These are phyloP conservation scores for Globisporangium nodosum DNA, from an alignment of 352 stramenopile genomes.

Conservation along the genomic window DNA sequence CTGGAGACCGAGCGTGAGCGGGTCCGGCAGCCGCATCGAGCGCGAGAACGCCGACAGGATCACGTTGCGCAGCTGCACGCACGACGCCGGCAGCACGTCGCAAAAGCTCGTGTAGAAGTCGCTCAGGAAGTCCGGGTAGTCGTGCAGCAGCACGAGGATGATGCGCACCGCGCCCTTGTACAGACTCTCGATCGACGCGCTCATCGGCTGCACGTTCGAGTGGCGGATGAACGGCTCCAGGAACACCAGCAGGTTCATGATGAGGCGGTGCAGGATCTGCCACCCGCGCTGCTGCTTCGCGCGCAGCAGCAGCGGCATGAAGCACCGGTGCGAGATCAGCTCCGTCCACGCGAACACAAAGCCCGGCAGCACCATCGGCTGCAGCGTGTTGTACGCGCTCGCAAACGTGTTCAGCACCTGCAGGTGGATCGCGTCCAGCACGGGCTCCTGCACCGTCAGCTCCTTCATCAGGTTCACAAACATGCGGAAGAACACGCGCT, in stretches of 20 bases:
- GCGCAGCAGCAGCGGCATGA: constrained; percentile 96
- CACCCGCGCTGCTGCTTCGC: constrained; percentile 95
- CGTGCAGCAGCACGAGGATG: constrained; percentile 97
- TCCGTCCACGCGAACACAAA: constrained; percentile 99
- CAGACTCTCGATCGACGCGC: constrained; percentile 89
- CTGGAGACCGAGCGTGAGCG: constrained; percentile 97
- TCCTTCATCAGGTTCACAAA: constrained; percentile 98
- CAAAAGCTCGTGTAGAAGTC: constrained; percentile 99
- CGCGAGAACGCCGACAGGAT: constrained; percentile 97
- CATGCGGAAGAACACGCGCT: constrained; percentile 98
- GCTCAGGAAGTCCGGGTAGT: constrained; percentile 98
- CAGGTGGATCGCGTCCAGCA: constrained; percentile 92
- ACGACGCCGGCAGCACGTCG: constrained; percentile 95
- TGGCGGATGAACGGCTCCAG: constrained; percentile 95
- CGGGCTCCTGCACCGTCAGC: constrained; percentile 92
- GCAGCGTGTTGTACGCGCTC: constrained; percentile 95
- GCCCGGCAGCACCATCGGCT: constrained; percentile 92
- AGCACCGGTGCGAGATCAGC: constrained; percentile 96
- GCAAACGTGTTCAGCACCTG: constrained; percentile 96
- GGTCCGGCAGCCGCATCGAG: constrained; percentile 96
- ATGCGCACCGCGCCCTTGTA: constrained; percentile 98
- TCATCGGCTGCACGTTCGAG: constrained; percentile 79
- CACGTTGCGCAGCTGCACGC: constrained; percentile 98
- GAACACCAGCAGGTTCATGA: constrained; percentile 98
- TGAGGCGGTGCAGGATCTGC: constrained; percentile 95